phyloP scores from a whole-genome alignment of 805 yeast genomes.

The Saccharomycopsis selenospora region DNA sequence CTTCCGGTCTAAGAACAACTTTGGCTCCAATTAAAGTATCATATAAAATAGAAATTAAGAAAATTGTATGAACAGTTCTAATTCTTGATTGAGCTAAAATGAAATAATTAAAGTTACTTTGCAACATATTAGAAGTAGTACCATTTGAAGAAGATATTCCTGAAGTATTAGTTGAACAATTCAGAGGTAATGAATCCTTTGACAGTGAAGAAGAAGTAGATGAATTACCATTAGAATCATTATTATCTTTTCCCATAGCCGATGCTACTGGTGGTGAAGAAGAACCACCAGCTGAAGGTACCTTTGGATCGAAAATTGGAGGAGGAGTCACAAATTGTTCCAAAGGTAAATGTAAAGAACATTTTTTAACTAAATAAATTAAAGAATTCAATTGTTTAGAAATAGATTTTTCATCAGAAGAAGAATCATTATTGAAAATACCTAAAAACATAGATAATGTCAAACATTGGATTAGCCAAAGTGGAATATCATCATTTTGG shows the following conservation, averaged over 20 bases:
- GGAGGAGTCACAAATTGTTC: slow-evolving; percentile 38
- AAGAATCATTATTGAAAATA: slow-evolving; percentile 58
- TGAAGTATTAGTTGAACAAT: too few species aligned
- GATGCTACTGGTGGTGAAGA: slow-evolving; percentile 22
- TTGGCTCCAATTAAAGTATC: slow-evolving; percentile 41
- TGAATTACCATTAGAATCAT: slow-evolving; percentile 20
- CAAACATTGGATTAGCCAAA: slow-evolving; percentile 82
- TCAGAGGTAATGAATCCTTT: too few species aligned
- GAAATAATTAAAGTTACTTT: slow-evolving; percentile 41
- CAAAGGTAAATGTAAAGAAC: slow-evolving; percentile 60
- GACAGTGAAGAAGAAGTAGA: too few species aligned
- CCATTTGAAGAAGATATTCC: slow-evolving; percentile 26
- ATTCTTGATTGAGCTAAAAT: slow-evolving; percentile 68
- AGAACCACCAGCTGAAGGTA: not conserved
- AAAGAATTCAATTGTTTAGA: slow-evolving; percentile 76
- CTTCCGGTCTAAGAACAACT: slow-evolving; percentile 38
- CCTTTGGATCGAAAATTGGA: slow-evolving; percentile 29
- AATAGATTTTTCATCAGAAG: slow-evolving; percentile 62
- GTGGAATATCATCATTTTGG: slow-evolving; percentile 57
- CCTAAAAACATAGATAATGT: slow-evolving; percentile 79
- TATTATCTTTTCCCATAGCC: slow-evolving; percentile 38
- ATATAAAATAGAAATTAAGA: slow-evolving; percentile 51
- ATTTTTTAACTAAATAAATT: slow-evolving; percentile 64
- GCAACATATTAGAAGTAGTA: slow-evolving; percentile 21
- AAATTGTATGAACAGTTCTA: slow-evolving; percentile 63